phyloP scores from a whole-genome alignment of 306 rosid species.

The Purshia tridentata region DNA sequence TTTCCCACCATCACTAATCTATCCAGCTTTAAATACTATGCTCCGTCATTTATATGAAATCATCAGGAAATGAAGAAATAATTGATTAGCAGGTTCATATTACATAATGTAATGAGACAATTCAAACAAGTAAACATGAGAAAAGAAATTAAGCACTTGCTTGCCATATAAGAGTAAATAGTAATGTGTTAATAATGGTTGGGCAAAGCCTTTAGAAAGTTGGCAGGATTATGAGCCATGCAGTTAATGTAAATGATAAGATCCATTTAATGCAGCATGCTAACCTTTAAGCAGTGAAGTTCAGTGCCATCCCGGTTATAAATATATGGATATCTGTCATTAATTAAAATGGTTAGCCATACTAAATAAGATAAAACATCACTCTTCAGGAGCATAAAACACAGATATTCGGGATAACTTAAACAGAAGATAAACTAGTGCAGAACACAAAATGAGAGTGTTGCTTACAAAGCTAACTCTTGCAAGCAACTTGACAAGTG shows the following conservation, averaged over 20 bases:
- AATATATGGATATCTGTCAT: slow-evolving; percentile 68
- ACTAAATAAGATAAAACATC: slow-evolving; percentile 10
- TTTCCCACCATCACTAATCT: not conserved
- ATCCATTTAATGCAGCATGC: slow-evolving; percentile 22
- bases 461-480: not conserved
- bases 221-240: not conserved
- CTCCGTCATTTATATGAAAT: not conserved
- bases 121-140: not conserved
- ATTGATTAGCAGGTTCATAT: not conserved
- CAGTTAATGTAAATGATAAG: not conserved
- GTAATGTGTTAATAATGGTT: not conserved
- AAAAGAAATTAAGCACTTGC: not conserved
- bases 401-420: too few species aligned
- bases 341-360: slow-evolving; percentile 26
- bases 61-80: not conserved
- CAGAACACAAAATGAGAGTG: not conserved
- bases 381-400: not conserved
- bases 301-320: slow-evolving; percentile 74
- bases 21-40: not conserved
- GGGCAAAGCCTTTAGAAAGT: not conserved
- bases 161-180: not conserved
- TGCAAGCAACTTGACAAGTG: not conserved
- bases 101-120: not conserved
- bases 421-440: not conserved
- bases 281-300: slow-evolving; percentile 90